Evolutionary conservation across 2,329 filamentous ascomycete species (phyloP).

Genomic region (Dothistroma septosporum): DNA sequence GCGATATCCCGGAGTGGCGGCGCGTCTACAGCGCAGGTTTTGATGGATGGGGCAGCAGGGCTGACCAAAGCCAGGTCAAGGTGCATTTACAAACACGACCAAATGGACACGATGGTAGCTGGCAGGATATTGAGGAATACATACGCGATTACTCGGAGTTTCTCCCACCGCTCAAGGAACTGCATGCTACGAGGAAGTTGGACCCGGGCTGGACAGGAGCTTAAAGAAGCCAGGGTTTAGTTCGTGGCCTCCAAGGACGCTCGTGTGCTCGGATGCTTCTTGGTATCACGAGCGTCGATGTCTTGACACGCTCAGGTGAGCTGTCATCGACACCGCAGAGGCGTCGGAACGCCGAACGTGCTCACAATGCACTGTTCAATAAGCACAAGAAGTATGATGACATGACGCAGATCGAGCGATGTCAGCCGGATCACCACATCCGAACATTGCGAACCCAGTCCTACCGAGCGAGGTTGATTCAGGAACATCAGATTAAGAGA

Average conservation of each 20-base stretch:
- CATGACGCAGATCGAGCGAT: too few species aligned
- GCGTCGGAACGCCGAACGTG: too few species aligned
- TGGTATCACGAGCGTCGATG: not conserved
- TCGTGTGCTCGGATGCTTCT: not conserved
- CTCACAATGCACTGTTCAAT: too few species aligned
- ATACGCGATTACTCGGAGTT: not conserved
- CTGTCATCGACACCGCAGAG: too few species aligned
- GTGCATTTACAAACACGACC: slow-evolving; percentile 23
- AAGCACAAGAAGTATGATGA: too few species aligned
- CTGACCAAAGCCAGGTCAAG: slow-evolving; percentile 17
- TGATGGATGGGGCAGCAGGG: slow-evolving; percentile 23
- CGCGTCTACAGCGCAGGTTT: slow-evolving; percentile 26
- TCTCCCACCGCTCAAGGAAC: not conserved
- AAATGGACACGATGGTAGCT: slow-evolving; percentile 32
- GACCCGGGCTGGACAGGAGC: not conserved
- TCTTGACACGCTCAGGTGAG: too few species aligned
- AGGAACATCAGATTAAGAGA: too few species aligned
- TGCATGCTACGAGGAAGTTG: not conserved
- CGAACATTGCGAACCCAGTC: too few species aligned
- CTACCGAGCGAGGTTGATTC: too few species aligned
- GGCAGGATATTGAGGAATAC: slow-evolving; percentile 17
- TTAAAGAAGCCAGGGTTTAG: not conserved
- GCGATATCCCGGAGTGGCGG: slow-evolving; percentile 32
- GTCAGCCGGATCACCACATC: too few species aligned
- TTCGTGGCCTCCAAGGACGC: not conserved